These are phyloP conservation scores for Raphanus hybrid DNA, from an alignment of 441 rosid genomes.

Conservation along the genomic window DNA sequence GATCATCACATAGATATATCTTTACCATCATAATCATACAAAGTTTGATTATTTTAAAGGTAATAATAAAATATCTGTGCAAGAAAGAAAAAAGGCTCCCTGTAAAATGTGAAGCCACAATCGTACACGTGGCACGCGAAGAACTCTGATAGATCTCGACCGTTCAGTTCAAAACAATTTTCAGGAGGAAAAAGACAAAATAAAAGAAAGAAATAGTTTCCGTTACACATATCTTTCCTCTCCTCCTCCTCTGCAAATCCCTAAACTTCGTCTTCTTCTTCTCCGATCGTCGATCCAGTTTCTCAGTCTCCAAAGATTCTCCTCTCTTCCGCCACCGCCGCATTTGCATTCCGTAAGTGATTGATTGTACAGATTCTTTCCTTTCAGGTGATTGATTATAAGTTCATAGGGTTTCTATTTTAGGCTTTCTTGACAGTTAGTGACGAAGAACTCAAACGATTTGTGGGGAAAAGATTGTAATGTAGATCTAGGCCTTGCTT, in stretches of 20 bases:
- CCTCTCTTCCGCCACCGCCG: neutral
- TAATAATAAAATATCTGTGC: too few species aligned
- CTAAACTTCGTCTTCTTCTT: neutral
- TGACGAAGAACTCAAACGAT: constrained; percentile 2
- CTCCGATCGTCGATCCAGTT: neutral
- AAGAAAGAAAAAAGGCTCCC: too few species aligned
- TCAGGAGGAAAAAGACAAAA: neutral
- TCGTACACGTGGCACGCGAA: constrained; percentile 4
- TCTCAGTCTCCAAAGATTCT: neutral
- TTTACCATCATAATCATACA: too few species aligned
- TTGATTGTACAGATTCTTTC: neutral
- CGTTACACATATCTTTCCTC: neutral
- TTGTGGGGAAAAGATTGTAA: neutral
- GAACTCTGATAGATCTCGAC: neutral
- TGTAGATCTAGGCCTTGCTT: neutral
- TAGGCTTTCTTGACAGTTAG: neutral
- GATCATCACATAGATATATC: too few species aligned
- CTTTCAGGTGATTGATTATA: neutral
- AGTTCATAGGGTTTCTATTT: constrained; percentile 16
- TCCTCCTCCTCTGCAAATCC: neutral
- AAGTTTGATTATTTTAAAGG: too few species aligned
- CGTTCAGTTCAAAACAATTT: neutral
- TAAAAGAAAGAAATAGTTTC: neutral
- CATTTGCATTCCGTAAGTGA: neutral
- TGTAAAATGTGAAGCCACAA: neutral